A percentile compares a stretch with the other conserved stretches of the same genome.
These are phyloP conservation scores for Mucuna pruriens DNA, from an alignment of 306 rosid genomes.

Conservation along the genomic window DNA sequence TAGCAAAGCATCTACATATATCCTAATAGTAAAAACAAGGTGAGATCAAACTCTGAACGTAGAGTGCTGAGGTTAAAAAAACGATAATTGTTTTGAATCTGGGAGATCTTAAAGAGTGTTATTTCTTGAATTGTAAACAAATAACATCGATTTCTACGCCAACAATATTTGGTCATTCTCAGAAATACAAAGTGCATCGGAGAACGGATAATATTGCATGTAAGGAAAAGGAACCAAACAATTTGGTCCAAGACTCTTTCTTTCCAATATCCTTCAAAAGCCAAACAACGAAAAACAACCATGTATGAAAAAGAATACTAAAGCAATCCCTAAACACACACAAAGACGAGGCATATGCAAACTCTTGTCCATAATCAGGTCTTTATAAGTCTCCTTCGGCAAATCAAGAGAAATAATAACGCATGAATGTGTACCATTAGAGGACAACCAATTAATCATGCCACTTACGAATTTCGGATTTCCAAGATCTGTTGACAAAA, in stretches of 20 bases:
- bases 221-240: too few relatives aligned
- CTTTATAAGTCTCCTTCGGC: slow-evolving; percentile 35
- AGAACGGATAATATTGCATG: too few relatives aligned
- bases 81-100: too few relatives aligned
- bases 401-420: slow-evolving; percentile 44
- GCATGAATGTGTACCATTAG: background rate
- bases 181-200: too few relatives aligned
- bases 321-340: slow-evolving; percentile 36
- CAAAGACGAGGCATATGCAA: background rate
- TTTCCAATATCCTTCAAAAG: slow-evolving; percentile 48
- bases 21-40: too few relatives aligned
- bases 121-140: too few relatives aligned
- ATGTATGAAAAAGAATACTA: background rate
- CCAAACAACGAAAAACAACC: slow-evolving; percentile 19
- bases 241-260: background rate
- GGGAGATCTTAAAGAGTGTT: too few relatives aligned
- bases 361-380: slow-evolving; percentile 23
- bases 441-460: slow-evolving; percentile 39
- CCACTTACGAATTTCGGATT: slow-evolving; percentile 41
- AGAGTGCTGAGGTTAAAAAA: too few relatives aligned
- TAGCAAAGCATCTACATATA: too few relatives aligned
- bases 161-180: too few relatives aligned
- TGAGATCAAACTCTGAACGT: too few relatives aligned
- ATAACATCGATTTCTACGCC: too few relatives aligned
- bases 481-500: slow-evolving; percentile 39